These are phyloP conservation scores for Phytophthora syringae DNA, from an alignment of 352 stramenopile genomes.

Conservation along the genomic window DNA sequence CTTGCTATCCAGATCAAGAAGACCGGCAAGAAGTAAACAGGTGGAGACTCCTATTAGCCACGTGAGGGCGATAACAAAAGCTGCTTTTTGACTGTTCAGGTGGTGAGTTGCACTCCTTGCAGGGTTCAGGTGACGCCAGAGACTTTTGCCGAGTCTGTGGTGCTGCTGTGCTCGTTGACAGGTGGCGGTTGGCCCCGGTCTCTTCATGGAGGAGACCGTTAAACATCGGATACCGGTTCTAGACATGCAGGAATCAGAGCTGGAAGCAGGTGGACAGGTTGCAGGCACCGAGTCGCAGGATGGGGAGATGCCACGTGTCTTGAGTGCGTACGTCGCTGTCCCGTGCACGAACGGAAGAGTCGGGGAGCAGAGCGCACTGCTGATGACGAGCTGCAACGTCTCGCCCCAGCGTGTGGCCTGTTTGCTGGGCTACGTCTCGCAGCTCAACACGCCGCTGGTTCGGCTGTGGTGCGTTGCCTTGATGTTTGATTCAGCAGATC, in stretches of 20 bases:
- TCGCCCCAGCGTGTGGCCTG: constrained; percentile 19
- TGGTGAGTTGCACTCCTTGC: not conserved
- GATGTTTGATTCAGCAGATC: constrained; percentile 24
- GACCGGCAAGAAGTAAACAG: constrained; percentile 46
- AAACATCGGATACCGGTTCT: no score
- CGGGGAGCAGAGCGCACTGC: constrained; percentile 11
- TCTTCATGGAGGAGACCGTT: constrained; percentile 2
- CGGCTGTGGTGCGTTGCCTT: constrained; percentile 30
- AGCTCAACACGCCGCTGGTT: constrained; percentile 43
- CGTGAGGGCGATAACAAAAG: constrained; percentile 1
- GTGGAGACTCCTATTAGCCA: constrained; percentile 8
- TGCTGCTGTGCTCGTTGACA: no score
- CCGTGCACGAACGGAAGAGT: constrained; percentile 4
- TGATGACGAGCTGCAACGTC: constrained; percentile 29
- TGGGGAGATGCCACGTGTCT: constrained; percentile 12
- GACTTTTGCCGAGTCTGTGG: no score
- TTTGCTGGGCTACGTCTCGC: constrained; percentile 34
- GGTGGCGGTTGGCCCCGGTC: constrained; percentile 13
- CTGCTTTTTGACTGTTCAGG: constrained; percentile 19
- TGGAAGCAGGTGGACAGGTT: constrained; percentile 22
- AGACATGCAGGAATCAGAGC: no score
- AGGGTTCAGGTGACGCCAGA: no score
- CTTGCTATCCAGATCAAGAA: constrained; percentile 66
- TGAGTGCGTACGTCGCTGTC: constrained; percentile 18
- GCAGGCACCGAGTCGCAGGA: not conserved